Conservation (phyloP, 257 asterid genomes). For the Rubia yunnanensis region DNA sequence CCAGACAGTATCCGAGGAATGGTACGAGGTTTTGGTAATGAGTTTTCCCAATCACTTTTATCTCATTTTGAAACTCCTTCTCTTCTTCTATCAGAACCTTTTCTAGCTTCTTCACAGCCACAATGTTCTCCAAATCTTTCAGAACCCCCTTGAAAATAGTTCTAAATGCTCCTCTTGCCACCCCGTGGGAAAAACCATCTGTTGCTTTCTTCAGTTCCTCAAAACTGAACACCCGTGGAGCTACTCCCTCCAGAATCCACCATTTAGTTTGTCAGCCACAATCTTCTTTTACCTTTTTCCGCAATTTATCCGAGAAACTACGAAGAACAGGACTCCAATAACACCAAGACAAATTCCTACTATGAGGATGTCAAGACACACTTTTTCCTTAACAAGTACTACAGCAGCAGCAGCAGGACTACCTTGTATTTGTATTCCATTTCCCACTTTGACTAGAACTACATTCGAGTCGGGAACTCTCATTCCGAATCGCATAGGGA, state of each 20-base stretch:
- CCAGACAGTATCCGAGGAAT: constrained; percentile 41
- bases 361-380: neutral
- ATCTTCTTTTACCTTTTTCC: neutral
- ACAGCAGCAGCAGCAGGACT: neutral
- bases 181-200: constrained; percentile 29
- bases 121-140: constrained; percentile 6
- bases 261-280: neutral
- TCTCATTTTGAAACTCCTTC: constrained; percentile 38
- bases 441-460: constrained; percentile 25
- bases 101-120: constrained; percentile 43
- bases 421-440: neutral
- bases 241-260: neutral
- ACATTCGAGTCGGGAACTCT: constrained; percentile 8
- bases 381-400: neutral
- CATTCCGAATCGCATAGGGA: constrained; percentile 41
- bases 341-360: neutral
- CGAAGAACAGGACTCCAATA: neutral
- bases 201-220: constrained; percentile 21
- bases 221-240: neutral
- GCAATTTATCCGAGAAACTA: neutral
- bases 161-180: constrained; percentile 41
- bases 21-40: constrained; percentile 45
- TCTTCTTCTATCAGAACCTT: constrained; percentile 29
- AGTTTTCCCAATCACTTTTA: constrained; percentile 38
- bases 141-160: constrained; percentile 37